Percentiles rank a stretch among this genome's conserved stretches.
phyloP scores from a whole-genome alignment of 2,329 filamentous ascomycete genomes.

The Penicillium sp. region DNA sequence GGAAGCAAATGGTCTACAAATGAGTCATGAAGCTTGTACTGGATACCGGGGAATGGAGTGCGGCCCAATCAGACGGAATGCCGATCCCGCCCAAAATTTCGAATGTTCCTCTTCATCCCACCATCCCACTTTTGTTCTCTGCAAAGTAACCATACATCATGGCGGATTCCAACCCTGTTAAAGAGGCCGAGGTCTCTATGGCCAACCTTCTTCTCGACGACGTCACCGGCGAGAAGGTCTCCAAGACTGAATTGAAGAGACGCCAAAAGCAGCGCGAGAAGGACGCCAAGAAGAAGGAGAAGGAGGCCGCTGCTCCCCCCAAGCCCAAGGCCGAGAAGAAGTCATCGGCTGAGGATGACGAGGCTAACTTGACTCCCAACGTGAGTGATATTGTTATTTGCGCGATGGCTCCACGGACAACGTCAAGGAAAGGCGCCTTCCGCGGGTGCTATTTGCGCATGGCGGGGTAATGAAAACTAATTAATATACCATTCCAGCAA shows the following conservation, averaged over 20 bases:
- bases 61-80: constrained; percentile 29
- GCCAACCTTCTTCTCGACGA: constrained; percentile 84
- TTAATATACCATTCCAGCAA: constrained; percentile 53
- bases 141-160: constrained; percentile 29
- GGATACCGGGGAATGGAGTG: neutral
- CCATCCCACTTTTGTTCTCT: constrained; percentile 19
- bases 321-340: constrained; percentile 62
- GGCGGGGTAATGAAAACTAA: constrained; percentile 12
- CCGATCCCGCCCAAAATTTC: constrained; percentile 37
- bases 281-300: constrained; percentile 85
- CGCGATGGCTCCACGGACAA: neutral
- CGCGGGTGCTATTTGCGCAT: neutral
- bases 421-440: neutral
- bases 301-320: constrained; percentile 66
- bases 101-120: constrained; percentile 26
- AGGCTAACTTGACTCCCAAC: constrained; percentile 71
- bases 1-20: neutral
- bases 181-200: constrained; percentile 51
- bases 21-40: constrained; percentile 1
- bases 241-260: constrained; percentile 91
- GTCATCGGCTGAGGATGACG: constrained; percentile 61
- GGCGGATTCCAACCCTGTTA: constrained; percentile 42
- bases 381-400: constrained; percentile 45
- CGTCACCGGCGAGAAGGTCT: constrained; percentile 83
- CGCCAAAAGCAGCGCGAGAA: constrained; percentile 85